A percentile compares a stretch with the other conserved stretches of the same genome.
phyloP scores from a whole-genome alignment of 1,284 basidiomycete genomes.

The Filobasidium uniguttulatum region DNA sequence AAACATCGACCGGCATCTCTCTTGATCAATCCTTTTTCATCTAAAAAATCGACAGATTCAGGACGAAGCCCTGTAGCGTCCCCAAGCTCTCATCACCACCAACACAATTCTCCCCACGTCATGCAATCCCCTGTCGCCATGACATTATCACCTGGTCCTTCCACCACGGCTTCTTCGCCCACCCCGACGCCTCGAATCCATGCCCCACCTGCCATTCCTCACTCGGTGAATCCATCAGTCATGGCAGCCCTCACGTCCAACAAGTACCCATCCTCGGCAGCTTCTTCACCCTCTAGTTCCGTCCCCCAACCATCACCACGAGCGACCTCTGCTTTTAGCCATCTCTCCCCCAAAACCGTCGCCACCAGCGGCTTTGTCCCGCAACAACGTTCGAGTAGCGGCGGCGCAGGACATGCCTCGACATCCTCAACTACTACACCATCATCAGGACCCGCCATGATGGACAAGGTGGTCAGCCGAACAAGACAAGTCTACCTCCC shows the following conservation, averaged over 20 bases:
- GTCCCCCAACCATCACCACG: not conserved
- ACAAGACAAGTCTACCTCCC: constrained; percentile 64
- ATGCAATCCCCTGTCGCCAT: not conserved
- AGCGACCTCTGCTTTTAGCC: not conserved
- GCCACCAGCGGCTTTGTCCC: not conserved
- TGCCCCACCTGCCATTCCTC: constrained; percentile 14
- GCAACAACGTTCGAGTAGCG: not conserved
- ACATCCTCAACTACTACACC: not conserved
- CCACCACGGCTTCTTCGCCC: not conserved
- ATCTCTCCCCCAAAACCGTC: not conserved
- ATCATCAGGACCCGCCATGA: constrained; percentile 15
- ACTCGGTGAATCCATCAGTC: constrained; percentile 7
- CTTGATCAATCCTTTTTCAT: too few relatives aligned
- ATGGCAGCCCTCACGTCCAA: constrained; percentile 8
- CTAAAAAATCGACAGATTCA: too few relatives aligned
- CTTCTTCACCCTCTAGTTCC: not conserved
- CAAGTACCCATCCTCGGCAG: not conserved
- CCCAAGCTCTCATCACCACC: not conserved
- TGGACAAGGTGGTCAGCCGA: constrained; percentile 38
- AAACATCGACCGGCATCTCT: not conserved
- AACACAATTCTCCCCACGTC: not conserved
- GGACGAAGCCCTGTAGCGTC: not conserved
- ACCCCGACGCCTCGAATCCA: not conserved
- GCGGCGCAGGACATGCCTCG: not conserved
- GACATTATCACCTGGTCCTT: not conserved